phyloP scores from a whole-genome alignment of 495 filamentous ascomycete genomes.

The Neurospora sp. region DNA sequence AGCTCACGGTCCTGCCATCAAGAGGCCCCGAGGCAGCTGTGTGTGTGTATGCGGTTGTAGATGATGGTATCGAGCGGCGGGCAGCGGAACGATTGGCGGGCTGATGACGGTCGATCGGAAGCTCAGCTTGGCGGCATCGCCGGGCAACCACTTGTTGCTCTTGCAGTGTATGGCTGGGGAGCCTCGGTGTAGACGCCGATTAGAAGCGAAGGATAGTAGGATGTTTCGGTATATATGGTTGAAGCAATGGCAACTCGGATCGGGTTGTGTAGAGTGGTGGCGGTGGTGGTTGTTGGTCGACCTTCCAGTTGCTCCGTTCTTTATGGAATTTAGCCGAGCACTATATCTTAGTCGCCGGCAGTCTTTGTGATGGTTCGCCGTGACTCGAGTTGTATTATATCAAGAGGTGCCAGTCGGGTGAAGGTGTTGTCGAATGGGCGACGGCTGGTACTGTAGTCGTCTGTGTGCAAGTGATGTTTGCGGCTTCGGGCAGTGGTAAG shows the following conservation, averaged over 20 bases:
- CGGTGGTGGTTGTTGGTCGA: background rate
- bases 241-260: background rate
- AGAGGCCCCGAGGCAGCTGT: constrained; percentile 1
- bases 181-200: background rate
- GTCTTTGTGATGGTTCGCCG: background rate
- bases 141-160: background rate
- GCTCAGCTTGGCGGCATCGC: constrained; percentile 2
- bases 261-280: background rate
- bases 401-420: background rate
- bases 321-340: background rate
- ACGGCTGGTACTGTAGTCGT: background rate
- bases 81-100: constrained; percentile 1
- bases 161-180: background rate
- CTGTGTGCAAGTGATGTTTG: background rate
- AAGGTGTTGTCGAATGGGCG: background rate
- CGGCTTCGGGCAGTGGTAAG: background rate
- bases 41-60: background rate
- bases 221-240: background rate
- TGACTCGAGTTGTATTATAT: background rate
- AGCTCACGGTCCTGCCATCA: constrained; percentile 6
- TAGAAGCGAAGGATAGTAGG: background rate
- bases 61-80: constrained; percentile 1
- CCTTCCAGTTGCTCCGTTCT: background rate
- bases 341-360: background rate
- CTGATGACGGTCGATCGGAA: background rate